Base-by-base conservation (phyloP, 345 rosid species). In the Populus alba region DNA sequence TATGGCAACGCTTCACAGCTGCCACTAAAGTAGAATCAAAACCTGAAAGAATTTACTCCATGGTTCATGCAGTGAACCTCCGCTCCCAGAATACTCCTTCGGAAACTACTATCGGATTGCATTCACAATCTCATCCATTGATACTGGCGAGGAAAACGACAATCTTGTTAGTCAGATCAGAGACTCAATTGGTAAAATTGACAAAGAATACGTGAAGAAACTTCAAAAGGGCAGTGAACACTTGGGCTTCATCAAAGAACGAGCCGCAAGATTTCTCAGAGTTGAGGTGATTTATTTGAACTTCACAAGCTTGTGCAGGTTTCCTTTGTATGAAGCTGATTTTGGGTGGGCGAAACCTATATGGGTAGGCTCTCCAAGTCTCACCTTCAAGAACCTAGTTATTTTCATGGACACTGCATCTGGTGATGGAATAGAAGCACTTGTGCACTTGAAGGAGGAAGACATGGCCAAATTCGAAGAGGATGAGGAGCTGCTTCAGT, bases 1-100 rank as follows among this genome's bases (percentile, higher is more conserved):
- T 88, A 29, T 88, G 88, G 88, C 83, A 76, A 41, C 85, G 90
- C 7, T 83, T 81, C 70, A 74, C 67, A 73, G 83, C 87, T n/a
- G 76, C 87, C 8, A 78, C 75, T 17, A 41, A 78, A n/a, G 23
- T 43, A 27, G 77, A 85, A 73, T 12, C 49, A 20, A 65, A 67
- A 33, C 29, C 55, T 73, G 61, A 27, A 23, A 41, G 68, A 41
- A 79, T 77, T 20, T 77, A 75, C 68, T 23, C 79, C 39, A 12
- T 88, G 68, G 20, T 78, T 69, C 88, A 87, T 39, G 83, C 85
- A 1, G 87, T 87, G 77, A 83, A 87, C 84, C 74, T 0, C 63
- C 80, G 12, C 66, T 83, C 39, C 68, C 87, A n/a, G 86, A 86
- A 22, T 27, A 76, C 75, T 77, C 83, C 39, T 87, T 85, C 37